Evolutionary conservation across 148 eudicot species (phyloP).

Genomic region (Hydrangea macrophylla): DNA sequence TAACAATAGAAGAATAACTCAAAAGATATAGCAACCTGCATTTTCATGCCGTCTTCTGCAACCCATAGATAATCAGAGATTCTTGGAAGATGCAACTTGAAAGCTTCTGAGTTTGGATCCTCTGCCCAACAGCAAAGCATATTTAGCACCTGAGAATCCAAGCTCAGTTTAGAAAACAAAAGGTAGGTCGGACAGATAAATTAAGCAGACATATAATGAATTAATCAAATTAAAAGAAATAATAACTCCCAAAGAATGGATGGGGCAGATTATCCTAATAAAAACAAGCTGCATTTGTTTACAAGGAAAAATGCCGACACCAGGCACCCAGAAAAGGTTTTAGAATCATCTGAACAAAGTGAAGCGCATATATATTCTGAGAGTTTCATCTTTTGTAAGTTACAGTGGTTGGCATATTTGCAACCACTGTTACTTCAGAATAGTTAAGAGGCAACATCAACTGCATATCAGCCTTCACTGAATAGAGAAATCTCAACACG

Average conservation of each 20-base stretch:
- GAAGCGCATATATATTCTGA: neutral
- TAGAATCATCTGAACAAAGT: neutral
- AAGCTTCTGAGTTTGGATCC: constrained; percentile 97
- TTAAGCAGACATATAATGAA: neutral
- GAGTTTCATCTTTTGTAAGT: neutral
- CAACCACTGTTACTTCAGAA: neutral
- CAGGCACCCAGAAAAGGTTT: neutral
- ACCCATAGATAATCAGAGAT: constrained; percentile 84
- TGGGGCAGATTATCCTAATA: neutral
- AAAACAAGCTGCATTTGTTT: neutral
- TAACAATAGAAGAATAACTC: neutral
- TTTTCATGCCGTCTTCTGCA: constrained; percentile 99
- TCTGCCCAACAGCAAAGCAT: constrained; percentile 99
- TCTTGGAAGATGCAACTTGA: constrained; percentile 94
- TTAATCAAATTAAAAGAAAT: neutral
- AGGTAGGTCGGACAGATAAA: neutral
- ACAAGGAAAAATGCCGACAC: neutral
- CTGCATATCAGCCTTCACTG: no score
- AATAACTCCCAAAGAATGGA: neutral
- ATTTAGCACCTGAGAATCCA: constrained; percentile 53
- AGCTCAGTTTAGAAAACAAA: constrained; percentile 4
- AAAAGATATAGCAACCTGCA: constrained; percentile 63
- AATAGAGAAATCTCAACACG: no score
- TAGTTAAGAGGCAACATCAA: no score
- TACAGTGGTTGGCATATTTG: neutral